Percentiles rank a stretch among this genome's conserved stretches.
These are phyloP conservation scores for Hibiscus tridactylites DNA, from an alignment of 345 rosid species.

Conservation along the genomic window DNA sequence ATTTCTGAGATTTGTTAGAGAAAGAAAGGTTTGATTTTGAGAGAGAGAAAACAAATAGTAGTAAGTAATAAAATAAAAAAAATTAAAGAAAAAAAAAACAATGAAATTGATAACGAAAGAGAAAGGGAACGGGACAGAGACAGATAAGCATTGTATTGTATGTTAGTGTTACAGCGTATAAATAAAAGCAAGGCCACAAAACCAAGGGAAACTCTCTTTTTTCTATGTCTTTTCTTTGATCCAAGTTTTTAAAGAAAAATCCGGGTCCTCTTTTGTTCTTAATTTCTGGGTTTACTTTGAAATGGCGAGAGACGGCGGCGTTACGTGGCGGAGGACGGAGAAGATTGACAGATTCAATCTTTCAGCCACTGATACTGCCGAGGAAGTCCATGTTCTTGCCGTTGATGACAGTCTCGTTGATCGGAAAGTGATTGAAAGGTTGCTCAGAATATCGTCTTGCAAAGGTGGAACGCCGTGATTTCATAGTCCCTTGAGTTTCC, in stretches of 20 bases:
- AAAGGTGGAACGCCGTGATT: slow-evolving; percentile 44
- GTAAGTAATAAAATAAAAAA: not conserved
- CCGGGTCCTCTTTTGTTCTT: not conserved
- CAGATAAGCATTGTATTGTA: not conserved
- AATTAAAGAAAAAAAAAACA: too few relatives aligned
- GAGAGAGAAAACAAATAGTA: slow-evolving; percentile 13
- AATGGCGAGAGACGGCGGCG: slow-evolving; percentile 51
- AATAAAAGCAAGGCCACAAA: slow-evolving; percentile 10
- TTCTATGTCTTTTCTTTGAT: not conserved
- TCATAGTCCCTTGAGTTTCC: too few relatives aligned
- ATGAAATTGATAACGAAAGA: not conserved
- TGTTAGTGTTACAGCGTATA: slow-evolving; percentile 23
- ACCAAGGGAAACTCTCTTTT: not conserved
- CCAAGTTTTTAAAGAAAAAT: too few relatives aligned
- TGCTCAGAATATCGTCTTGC: slow-evolving; percentile 70
- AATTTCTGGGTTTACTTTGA: not conserved
- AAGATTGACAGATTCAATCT: slow-evolving; percentile 32
- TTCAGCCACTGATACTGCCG: slow-evolving; percentile 26
- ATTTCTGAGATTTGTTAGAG: slow-evolving; percentile 33
- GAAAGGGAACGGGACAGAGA: not conserved
- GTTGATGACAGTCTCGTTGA: slow-evolving; percentile 92
- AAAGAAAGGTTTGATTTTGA: slow-evolving; percentile 55
- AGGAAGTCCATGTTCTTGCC: slow-evolving; percentile 79
- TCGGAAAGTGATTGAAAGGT: slow-evolving; percentile 74
- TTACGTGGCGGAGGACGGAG: slow-evolving; percentile 37